Evolutionary conservation across 305 asterid species (phyloP).

Genomic region (Coffea humblotiana): DNA sequence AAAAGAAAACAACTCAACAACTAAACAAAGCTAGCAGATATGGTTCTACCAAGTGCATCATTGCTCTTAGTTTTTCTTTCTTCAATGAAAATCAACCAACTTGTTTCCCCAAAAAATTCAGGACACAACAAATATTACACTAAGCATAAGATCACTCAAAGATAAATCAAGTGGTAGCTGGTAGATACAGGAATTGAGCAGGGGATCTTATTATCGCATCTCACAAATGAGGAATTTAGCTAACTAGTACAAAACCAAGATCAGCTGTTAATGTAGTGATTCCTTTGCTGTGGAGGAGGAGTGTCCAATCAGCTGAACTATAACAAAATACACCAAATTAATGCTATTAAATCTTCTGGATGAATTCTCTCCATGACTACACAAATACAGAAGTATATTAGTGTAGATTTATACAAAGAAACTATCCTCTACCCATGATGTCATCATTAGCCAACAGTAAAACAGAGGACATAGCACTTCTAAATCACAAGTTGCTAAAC

Average conservation of each 20-base stretch:
- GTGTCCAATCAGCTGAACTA: neutral
- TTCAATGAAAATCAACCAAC: neutral
- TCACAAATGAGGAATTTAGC: neutral
- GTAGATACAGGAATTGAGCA: neutral
- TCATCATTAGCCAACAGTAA: neutral
- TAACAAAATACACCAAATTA: neutral
- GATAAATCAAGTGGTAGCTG: neutral
- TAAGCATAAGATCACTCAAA: neutral
- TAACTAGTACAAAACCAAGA: neutral
- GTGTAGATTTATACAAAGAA: neutral
- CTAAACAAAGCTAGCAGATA: neutral
- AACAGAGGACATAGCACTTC: constrained; percentile 21
- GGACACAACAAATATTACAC: neutral
- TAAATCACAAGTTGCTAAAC: constrained; percentile 14
- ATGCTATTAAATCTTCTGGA: neutral
- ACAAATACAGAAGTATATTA: neutral
- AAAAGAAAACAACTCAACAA: neutral
- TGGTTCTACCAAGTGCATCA: neutral
- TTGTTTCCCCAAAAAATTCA: neutral
- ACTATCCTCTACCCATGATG: neutral
- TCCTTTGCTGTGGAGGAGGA: neutral
- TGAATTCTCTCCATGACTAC: neutral
- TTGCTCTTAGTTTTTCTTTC: neutral
- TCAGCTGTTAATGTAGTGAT: neutral
- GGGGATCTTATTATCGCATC: neutral